Evolutionary conservation across 352 stramenopile genomes (phyloP).

Genomic region (Pythium sp.): DNA sequence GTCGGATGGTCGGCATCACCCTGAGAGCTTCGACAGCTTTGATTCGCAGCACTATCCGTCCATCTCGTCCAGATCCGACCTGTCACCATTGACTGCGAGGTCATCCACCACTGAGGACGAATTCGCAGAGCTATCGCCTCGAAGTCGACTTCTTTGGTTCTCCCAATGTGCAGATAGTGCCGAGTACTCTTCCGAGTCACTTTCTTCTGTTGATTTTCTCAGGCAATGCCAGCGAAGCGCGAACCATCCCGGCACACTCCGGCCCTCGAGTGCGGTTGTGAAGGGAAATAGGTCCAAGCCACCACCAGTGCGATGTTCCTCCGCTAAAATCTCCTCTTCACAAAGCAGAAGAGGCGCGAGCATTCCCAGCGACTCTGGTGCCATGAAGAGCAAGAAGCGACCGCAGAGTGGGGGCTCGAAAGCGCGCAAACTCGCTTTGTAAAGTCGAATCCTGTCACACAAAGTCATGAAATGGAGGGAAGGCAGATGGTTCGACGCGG

Average conservation of each 20-base stretch:
- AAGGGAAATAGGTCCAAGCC: neutral
- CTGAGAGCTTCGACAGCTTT: conserved; percentile 1
- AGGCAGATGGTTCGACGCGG: neutral
- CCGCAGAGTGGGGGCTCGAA: conserved; percentile 5
- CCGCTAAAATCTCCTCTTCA: conserved; percentile 18
- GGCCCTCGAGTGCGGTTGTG: conserved; percentile 2
- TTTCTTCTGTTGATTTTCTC: neutral
- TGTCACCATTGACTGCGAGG: neutral
- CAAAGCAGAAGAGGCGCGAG: neutral
- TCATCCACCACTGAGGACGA: conserved; percentile 13
- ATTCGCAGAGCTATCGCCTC: conserved; percentile 43
- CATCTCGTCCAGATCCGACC: neutral
- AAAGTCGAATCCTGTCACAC: neutral
- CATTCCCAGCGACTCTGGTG: neutral
- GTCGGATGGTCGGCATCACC: conserved; percentile 6
- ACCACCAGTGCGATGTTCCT: conserved; percentile 22
- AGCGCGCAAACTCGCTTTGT: neutral
- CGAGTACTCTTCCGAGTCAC: conserved; percentile 6
- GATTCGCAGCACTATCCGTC: conserved; percentile 1
- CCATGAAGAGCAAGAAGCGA: neutral
- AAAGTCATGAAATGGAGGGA: neutral
- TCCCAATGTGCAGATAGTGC: conserved; percentile 36
- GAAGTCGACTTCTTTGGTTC: conserved; percentile 61
- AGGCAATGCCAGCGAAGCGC: conserved; percentile 4
- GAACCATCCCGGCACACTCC: conserved; percentile 12